Evolutionary conservation across 2,329 filamentous ascomycete species (phyloP), one percentile per base, ranked within the genome.

Genomic region (Trichoderma sp.): DNA sequence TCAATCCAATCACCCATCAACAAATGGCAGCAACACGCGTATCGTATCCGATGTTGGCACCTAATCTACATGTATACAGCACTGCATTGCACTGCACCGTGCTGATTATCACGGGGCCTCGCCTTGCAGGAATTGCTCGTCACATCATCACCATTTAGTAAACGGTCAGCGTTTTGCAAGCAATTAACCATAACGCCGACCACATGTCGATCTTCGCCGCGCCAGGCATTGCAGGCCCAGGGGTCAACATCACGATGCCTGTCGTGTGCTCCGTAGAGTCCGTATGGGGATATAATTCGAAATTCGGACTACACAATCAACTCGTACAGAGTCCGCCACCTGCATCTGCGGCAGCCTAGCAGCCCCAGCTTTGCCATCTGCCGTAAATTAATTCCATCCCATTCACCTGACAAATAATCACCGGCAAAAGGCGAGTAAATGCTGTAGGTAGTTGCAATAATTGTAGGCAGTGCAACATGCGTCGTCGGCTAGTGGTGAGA

Each of bases 171-270:
- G 57, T 70, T 53, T 53, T 62, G 57, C 67, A 53, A 36, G 67
- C 57, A 70, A 70, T 53, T 28, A 62, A 62, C 61, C 57, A 30
- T 28, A n/a, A 21, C 30, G 66, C 66, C 57, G 67, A 53, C 56
- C 8, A 34, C 34, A 51, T 43, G 67, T 26, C 67, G 67, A 70
- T 70, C 57, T 70, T 62, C 57, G 12, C 58, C 67, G 28, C 26
- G 62, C 39, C 63, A 53, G 32, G 61, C 28, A 30, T 24, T 36
- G 24, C 21, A 43, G 11, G 18, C 18, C 43, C 64, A 60, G 65
- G 36, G 56, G 60, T 61, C 21, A 26, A 11, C 56, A 51, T 34
- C 56, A 24, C 56, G 56, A 51, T 69, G 36, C 36, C 36, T 68
- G 34, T 32, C 15, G 28, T 60, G 32, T 58, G 21, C 36, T 21